A percentile compares a stretch with the other conserved stretches of the same genome.
Conservation (phyloP, 768 basidiomycete species). For the Tephrocybe rancida region DNA sequence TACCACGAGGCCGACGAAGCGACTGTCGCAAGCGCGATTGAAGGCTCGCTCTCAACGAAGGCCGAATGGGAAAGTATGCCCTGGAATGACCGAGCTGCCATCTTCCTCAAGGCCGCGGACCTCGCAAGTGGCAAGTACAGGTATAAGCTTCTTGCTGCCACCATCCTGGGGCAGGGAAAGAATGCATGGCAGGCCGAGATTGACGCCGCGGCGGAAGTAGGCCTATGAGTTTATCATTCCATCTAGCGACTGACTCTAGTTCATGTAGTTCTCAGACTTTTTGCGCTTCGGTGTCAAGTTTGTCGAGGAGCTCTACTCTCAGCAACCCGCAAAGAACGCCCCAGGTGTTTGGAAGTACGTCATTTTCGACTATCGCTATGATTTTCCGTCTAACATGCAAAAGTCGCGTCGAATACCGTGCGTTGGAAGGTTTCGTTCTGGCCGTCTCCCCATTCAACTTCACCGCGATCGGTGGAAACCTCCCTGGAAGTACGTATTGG, state of each 20-base stretch:
- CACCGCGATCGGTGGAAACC: constrained; percentile 97
- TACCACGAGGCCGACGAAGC: constrained; percentile 89
- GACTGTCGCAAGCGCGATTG: constrained; percentile 78
- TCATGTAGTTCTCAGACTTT: constrained; percentile 79
- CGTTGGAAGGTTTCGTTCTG: constrained; percentile 97
- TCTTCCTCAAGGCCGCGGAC: constrained; percentile 98
- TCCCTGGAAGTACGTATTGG: constrained; percentile 52
- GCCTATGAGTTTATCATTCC: neutral
- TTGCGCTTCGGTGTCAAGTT: constrained; percentile 96
- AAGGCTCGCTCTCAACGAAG: constrained; percentile 86
- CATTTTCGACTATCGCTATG: neutral
- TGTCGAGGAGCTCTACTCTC: constrained; percentile 91
- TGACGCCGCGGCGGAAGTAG: constrained; percentile 93
- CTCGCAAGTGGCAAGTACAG: constrained; percentile 94
- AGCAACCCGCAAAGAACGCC: constrained; percentile 88
- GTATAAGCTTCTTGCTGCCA: constrained; percentile 93
- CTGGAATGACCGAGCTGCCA: constrained; percentile 96
- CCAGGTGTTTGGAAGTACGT: constrained; percentile 93
- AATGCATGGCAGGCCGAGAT: constrained; percentile 99
- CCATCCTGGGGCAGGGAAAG: constrained; percentile 98
- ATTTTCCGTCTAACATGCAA: neutral
- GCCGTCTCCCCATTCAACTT: constrained; percentile 99
- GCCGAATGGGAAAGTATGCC: constrained; percentile 91
- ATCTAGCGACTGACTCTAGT: neutral
- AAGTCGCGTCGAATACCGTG: constrained; percentile 94